phyloP scores from a whole-genome alignment of 2,329 filamentous ascomycete genomes.

The Chrysoporthe cubensis region DNA sequence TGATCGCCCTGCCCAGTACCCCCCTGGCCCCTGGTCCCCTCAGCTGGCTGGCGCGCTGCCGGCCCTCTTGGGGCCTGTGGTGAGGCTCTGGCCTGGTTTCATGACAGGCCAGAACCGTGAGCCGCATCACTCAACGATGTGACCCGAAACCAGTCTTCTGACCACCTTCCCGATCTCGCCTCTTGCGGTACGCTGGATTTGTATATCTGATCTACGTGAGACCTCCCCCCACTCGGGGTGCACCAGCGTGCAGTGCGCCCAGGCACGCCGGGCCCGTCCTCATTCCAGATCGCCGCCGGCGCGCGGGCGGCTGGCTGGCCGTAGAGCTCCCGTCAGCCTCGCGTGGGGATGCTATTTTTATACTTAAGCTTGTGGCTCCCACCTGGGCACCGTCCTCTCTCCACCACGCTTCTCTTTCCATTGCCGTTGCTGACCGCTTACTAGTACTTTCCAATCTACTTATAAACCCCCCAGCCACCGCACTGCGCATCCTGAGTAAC shows the following conservation, averaged over 20 bases:
- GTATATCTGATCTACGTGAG: neutral
- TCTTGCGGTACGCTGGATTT: neutral
- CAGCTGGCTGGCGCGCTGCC: neutral
- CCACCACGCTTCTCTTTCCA: neutral
- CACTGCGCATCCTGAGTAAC: neutral
- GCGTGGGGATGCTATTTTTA: conserved; percentile 17
- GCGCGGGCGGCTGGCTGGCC: neutral
- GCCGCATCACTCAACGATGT: neutral
- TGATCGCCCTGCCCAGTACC: neutral
- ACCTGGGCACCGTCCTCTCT: neutral
- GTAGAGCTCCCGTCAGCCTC: neutral
- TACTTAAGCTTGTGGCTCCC: conserved; percentile 17
- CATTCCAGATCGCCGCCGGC: neutral
- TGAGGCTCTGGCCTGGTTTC: conserved; percentile 11
- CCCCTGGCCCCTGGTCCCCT: neutral
- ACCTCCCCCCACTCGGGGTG: neutral
- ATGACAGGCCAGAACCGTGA: conserved; percentile 1
- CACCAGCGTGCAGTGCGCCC: neutral
- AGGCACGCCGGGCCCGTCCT: neutral
- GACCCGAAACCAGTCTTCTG: neutral
- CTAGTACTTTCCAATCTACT: neutral
- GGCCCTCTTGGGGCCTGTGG: neutral
- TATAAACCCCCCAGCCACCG: neutral
- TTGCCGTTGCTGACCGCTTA: neutral
- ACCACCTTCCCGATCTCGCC: neutral